Conservation (phyloP, 2,329 filamentous ascomycete species). For the Alternaria viburni region DNA sequence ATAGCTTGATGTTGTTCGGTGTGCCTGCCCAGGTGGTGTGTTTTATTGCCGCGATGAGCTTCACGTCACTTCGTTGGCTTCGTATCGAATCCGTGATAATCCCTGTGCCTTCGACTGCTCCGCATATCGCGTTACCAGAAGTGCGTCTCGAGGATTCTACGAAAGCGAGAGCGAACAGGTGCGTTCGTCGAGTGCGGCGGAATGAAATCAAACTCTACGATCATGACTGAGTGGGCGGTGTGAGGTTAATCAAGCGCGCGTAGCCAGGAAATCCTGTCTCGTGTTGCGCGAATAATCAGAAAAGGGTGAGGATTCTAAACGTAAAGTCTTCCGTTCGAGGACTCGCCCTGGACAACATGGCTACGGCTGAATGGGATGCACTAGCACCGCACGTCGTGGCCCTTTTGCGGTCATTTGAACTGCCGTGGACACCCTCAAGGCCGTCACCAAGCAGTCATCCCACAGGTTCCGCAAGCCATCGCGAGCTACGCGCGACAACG, state of each 20-base stretch:
- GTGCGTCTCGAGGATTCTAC: neutral
- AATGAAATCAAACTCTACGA: neutral
- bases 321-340: slow-evolving; percentile 1
- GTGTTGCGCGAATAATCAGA: neutral
- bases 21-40: neutral
- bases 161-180: neutral
- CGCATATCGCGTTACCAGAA: neutral
- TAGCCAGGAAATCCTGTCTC: neutral
- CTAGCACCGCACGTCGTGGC: neutral
- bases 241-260: neutral
- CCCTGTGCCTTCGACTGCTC: neutral
- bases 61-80: neutral
- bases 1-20: neutral
- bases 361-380: neutral
- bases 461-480: neutral
- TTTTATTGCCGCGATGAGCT: neutral
- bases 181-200: neutral
- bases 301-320: neutral
- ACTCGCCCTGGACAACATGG: neutral
- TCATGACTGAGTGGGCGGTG: neutral
- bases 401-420: neutral
- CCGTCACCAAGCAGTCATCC: neutral
- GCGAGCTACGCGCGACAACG: neutral
- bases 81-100: neutral
- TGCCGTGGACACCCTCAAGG: neutral